Percentiles rank a stretch among this genome's conserved stretches.
phyloP scores from a whole-genome alignment of 2,329 filamentous ascomycete species.

The Hirsutella rhossiliensis region DNA sequence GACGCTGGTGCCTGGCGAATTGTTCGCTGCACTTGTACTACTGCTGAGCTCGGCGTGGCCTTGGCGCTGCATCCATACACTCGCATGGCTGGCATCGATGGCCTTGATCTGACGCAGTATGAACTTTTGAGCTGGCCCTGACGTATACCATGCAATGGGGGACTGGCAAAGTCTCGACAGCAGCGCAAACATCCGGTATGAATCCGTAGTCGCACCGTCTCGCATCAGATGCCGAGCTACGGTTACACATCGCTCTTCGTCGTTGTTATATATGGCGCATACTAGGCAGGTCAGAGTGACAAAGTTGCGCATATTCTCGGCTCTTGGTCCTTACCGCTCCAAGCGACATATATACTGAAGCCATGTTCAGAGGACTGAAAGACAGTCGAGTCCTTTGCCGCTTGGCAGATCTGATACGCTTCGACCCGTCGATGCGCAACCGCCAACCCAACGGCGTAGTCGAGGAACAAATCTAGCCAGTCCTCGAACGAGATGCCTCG shows the following conservation, averaged over 20 bases:
- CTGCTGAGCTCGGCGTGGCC: not conserved
- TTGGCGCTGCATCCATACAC: not conserved
- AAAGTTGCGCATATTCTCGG: constrained; percentile 12
- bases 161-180: constrained; percentile 68
- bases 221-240: constrained; percentile 77
- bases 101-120: constrained; percentile 84
- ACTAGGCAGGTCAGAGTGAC: constrained; percentile 28
- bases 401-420: constrained; percentile 69
- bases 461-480: constrained; percentile 85
- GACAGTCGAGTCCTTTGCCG: constrained; percentile 68
- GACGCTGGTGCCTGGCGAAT: constrained; percentile 26
- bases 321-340: constrained; percentile 44
- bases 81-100: constrained; percentile 54
- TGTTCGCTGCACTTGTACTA: not conserved
- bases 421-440: constrained; percentile 53
- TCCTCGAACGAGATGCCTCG: constrained; percentile 69
- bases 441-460: constrained; percentile 71
- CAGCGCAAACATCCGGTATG: constrained; percentile 71
- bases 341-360: constrained; percentile 65
- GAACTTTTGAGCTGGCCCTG: constrained; percentile 78
- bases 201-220: constrained; percentile 68
- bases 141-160: constrained; percentile 63
- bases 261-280: constrained; percentile 70
- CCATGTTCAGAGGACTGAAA: constrained; percentile 62
- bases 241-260: constrained; percentile 62